Evolutionary conservation across 768 basidiomycete species (phyloP).

Genomic region (Tylopilus cervinicoccineus): DNA sequence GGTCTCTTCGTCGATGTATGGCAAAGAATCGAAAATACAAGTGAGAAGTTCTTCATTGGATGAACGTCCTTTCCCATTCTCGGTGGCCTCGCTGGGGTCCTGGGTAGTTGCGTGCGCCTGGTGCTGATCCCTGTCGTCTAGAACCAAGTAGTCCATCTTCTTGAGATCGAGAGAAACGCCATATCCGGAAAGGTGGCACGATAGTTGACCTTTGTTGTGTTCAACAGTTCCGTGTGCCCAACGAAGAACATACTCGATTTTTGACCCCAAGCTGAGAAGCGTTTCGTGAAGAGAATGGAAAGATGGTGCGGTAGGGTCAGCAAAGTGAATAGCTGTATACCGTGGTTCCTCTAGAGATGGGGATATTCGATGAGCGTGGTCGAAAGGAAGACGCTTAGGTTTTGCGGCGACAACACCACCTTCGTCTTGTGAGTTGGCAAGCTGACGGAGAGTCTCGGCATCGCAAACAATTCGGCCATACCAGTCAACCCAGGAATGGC

Average conservation of each 20-base stretch:
- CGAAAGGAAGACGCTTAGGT: conserved; percentile 60
- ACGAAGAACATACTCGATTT: conserved; percentile 72
- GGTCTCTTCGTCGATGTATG: conserved; percentile 25
- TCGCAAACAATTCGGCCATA: conserved; percentile 73
- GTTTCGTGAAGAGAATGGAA: conserved; percentile 70
- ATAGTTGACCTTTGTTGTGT: conserved; percentile 35
- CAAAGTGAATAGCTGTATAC: conserved; percentile 77
- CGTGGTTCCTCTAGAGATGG: conserved; percentile 43
- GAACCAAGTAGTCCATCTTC: conserved; percentile 93
- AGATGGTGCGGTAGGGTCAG: conserved; percentile 55
- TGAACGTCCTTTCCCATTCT: conserved; percentile 5
- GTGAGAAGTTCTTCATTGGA: conserved; percentile 20
- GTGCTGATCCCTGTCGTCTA: conserved; percentile 70
- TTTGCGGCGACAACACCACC: conserved; percentile 12
- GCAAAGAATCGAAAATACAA: conserved; percentile 30
- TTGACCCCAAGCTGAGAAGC: conserved; percentile 47
- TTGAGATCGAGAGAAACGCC: conserved; percentile 92
- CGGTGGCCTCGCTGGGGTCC: not conserved
- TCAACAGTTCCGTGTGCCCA: conserved; percentile 22
- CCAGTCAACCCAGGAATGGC: conserved; percentile 83
- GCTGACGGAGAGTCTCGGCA: conserved; percentile 49
- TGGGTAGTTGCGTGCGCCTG: not conserved
- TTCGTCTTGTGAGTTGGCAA: conserved; percentile 51
- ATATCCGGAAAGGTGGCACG: conserved; percentile 73
- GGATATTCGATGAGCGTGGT: conserved; percentile 64